Percentiles rank a stretch among this genome's conserved stretches.
Conservation (phyloP, 2,329 filamentous ascomycete genomes). For the Pyricularia grisea region DNA sequence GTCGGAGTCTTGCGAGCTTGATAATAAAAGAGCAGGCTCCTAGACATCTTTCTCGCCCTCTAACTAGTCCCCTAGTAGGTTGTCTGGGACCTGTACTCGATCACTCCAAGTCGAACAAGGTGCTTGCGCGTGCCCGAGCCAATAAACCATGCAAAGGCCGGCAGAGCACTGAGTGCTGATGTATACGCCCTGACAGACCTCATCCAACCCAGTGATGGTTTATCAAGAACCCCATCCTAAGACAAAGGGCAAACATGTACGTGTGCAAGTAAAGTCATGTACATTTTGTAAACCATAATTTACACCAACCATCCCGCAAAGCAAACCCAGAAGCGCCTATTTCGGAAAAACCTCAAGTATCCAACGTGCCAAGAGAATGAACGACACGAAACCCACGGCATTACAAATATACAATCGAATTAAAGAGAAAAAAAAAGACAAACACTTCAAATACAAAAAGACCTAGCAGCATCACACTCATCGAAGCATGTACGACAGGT, state of each 20-base stretch:
- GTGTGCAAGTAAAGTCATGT: not conserved
- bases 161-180: too few relatives aligned
- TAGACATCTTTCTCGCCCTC: too few relatives aligned
- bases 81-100: too few relatives aligned
- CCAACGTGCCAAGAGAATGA: not conserved
- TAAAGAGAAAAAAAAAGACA: not conserved
- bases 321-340: not conserved
- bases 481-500: slow-evolving; percentile 25
- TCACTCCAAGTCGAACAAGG: too few relatives aligned
- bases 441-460: not conserved
- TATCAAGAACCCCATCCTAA: too few relatives aligned
- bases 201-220: too few relatives aligned
- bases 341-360: not conserved
- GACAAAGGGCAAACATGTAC: not conserved
- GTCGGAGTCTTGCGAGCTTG: too few relatives aligned
- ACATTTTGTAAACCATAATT: not conserved
- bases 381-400: not conserved
- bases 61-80: too few relatives aligned
- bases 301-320: not conserved
- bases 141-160: too few relatives aligned
- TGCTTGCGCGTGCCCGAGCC: too few relatives aligned
- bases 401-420: not conserved
- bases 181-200: too few relatives aligned
- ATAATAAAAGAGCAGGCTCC: too few relatives aligned
- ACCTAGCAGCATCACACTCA: slow-evolving; percentile 8